Conservation (phyloP, 164 flowering plant genomes). For the Pachysandra terminalis region DNA sequence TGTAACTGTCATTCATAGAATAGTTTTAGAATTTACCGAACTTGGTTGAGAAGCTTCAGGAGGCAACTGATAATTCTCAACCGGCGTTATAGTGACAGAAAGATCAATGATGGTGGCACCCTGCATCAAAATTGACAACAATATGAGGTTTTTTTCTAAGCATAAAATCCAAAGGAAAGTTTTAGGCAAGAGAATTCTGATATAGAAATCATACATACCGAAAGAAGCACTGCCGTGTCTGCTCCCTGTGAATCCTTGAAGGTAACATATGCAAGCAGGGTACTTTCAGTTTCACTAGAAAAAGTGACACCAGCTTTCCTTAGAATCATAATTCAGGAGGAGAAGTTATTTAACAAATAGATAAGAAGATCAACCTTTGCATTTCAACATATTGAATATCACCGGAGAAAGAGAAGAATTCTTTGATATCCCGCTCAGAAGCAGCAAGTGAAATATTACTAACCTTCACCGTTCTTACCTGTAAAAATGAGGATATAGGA, state of each 20-base stretch:
- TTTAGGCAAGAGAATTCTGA: background rate
- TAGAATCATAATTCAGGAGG: too few relatives aligned
- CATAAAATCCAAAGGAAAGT: background rate
- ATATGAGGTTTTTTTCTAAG: background rate
- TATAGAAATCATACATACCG: constrained; percentile 32
- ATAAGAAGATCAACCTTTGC: too few relatives aligned
- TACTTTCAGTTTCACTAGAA: constrained; percentile 46
- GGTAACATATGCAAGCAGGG: constrained; percentile 70
- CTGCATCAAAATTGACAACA: constrained; percentile 31
- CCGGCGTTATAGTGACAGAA: constrained; percentile 47
- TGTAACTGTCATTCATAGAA: too few relatives aligned
- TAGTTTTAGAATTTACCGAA: constrained; percentile 27
- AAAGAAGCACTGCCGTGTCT: constrained; percentile 60
- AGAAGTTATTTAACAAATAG: too few relatives aligned
- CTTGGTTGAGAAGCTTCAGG: constrained; percentile 37
- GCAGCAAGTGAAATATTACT: constrained; percentile 58
- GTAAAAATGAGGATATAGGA: constrained; percentile 13
- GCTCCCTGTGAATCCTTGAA: constrained; percentile 80
- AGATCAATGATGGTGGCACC: constrained; percentile 67
- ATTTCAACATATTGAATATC: constrained; percentile 61
- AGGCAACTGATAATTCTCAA: constrained; percentile 61
- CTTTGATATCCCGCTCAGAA: constrained; percentile 49
- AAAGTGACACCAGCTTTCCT: too few relatives aligned
- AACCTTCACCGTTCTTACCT: constrained; percentile 65
- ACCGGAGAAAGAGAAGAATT: constrained; percentile 80